These are phyloP conservation scores for Leccinellum rugosiceps DNA, from an alignment of 768 basidiomycete species.

Conservation along the genomic window DNA sequence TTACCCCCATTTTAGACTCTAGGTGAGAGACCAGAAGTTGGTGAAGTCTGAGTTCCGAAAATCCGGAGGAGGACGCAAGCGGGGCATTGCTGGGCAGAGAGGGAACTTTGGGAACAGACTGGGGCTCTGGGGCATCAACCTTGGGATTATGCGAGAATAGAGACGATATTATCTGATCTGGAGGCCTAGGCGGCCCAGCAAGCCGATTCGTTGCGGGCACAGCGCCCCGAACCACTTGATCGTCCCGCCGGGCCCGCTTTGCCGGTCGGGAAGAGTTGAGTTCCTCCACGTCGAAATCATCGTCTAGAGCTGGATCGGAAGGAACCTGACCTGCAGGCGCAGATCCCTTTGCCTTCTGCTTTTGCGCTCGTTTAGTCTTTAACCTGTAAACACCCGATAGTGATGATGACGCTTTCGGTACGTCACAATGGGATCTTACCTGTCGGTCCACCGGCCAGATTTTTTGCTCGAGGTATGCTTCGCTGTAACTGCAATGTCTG, in stretches of 20 bases:
- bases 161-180: slow-evolving; percentile 77
- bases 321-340: slow-evolving; percentile 16
- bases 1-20: slow-evolving; percentile 72
- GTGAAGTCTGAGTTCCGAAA: slow-evolving; percentile 79
- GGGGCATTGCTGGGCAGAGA: slow-evolving; percentile 80
- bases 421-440: slow-evolving; percentile 41
- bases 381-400: slow-evolving; percentile 41
- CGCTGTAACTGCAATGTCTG: slow-evolving; percentile 31
- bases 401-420: neutral
- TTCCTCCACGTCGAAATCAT: slow-evolving; percentile 14
- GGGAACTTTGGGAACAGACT: slow-evolving; percentile 22
- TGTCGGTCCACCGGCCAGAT: slow-evolving; percentile 74
- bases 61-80: slow-evolving; percentile 68
- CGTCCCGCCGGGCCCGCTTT: slow-evolving; percentile 45
- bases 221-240: slow-evolving; percentile 18
- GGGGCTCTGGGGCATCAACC: slow-evolving; percentile 42
- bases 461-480: slow-evolving; percentile 40
- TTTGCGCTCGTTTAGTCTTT: slow-evolving; percentile 69
- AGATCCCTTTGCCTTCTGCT: slow-evolving; percentile 48
- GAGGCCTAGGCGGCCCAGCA: slow-evolving; percentile 28
- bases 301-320: slow-evolving; percentile 11
- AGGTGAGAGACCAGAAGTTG: slow-evolving; percentile 79
- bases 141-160: slow-evolving; percentile 84
- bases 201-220: slow-evolving; percentile 11
- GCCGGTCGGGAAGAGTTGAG: slow-evolving; percentile 34